These are phyloP conservation scores for Pseudopithomyces maydicus DNA, from an alignment of 2,329 filamentous ascomycete genomes.

Conservation along the genomic window DNA sequence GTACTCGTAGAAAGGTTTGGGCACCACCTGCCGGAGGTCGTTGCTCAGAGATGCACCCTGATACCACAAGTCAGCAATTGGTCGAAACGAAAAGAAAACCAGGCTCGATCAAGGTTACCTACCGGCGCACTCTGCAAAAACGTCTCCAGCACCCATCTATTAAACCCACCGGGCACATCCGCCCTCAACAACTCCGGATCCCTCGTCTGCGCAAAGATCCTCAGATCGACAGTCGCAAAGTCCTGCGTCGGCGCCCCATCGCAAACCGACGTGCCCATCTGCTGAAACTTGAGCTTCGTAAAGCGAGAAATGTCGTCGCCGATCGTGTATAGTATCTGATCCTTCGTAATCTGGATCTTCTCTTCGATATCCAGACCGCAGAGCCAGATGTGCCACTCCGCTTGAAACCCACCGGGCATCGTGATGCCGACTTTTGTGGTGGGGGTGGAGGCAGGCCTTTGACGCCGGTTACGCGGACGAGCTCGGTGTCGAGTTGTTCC, in stretches of 20 bases:
- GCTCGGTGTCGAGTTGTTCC: conserved; percentile 52
- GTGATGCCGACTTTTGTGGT: conserved; percentile 9
- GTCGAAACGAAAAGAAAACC: neutral
- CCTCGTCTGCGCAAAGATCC: conserved; percentile 31
- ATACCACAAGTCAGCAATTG: neutral
- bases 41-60: conserved; percentile 38
- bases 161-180: conserved; percentile 31
- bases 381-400: conserved; percentile 31
- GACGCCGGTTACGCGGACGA: conserved; percentile 44
- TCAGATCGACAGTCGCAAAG: conserved; percentile 44
- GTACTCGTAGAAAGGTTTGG: conserved; percentile 35
- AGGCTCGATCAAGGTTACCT: neutral
- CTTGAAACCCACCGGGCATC: conserved; percentile 34
- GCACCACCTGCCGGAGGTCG: conserved; percentile 26
- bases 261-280: conserved; percentile 30
- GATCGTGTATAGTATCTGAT: conserved; percentile 29
- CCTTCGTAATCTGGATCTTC: conserved; percentile 28
- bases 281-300: conserved; percentile 32
- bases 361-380: conserved; percentile 36
- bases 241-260: conserved; percentile 31
- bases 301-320: conserved; percentile 27
- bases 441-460: conserved; percentile 32
- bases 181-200: conserved; percentile 28
- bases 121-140: conserved; percentile 48
- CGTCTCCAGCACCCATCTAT: conserved; percentile 30